Base-by-base conservation (phyloP, 371 early-diverging fungal genomes). In the Haplosporangium sp. region DNA sequence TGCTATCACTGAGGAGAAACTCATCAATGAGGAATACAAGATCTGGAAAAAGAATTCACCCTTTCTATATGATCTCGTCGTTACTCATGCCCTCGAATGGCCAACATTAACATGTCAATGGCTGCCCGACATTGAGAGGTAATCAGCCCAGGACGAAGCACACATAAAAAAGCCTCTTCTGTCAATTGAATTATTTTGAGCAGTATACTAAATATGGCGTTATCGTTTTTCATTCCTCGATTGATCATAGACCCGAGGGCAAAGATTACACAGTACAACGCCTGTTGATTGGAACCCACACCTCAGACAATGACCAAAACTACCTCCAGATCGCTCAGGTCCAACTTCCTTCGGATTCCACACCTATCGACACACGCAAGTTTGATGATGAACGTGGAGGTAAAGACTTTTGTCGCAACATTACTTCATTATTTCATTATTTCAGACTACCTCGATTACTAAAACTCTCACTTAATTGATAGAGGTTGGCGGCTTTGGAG, bases 31-130 rank as follows among this genome's bases (percentile, higher is more conserved):
- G 85, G 99, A 99, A 82, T 99, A 98, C 87, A 96, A 96, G 85
- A 90, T 97, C 69, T 99, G 99, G 99, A 98, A 98, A 83, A 99
- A 99, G 89, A 99, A 99, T 86, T 93, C 97, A 11, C 99, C 98
- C 37, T 97, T 97, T 69, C 88, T 99, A 34, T 99, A 99, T 84
- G 99, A 99, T 85, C 88, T 98, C 72, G 92, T 99, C 20, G 92
- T 99, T 39, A 97, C 98, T 3, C 98, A 98, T 75, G 96, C 97
- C 5, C 86, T 99, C 15, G 95, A 97, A 68, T 99, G 99, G 99
- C 99, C 99, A 2, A 94, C 98, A 42, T 87, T 99, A 61, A 98
- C 98, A 8, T 93, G 94, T 61, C 99, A 99, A 87, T 99, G 99
- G 99, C 91, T 99, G 72, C 99, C 99, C 1, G 97, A 97, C 83